These are phyloP conservation scores for Daldinia childiae DNA, from an alignment of 495 filamentous ascomycete species.

Conservation along the genomic window DNA sequence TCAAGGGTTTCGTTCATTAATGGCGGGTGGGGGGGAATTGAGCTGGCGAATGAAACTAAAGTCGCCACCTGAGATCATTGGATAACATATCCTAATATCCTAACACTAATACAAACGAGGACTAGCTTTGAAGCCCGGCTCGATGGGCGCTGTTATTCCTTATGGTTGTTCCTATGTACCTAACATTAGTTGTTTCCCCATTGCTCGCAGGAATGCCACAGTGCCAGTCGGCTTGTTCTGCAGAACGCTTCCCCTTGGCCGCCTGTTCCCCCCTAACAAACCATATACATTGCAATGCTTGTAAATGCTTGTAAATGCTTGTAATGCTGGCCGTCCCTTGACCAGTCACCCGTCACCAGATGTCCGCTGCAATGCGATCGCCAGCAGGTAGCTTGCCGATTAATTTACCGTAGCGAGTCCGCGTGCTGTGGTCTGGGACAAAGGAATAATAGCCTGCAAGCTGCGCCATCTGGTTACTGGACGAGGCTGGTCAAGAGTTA, in stretches of 20 bases:
- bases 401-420: constrained; percentile 37
- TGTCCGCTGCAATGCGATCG: constrained; percentile 42
- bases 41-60: constrained; percentile 31
- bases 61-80: constrained; percentile 40
- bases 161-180: constrained; percentile 2
- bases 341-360: constrained; percentile 40
- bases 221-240: constrained; percentile 43
- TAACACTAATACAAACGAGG: constrained; percentile 15
- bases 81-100: constrained; percentile 4
- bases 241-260: constrained; percentile 15
- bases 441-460: constrained; percentile 28
- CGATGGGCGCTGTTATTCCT: constrained; percentile 24
- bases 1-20: constrained; percentile 25
- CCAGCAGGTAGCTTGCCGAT: constrained; percentile 27
- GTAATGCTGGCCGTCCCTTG: constrained; percentile 4
- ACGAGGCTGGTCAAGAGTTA: constrained; percentile 27
- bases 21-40: constrained; percentile 1
- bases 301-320: too few relatives aligned
- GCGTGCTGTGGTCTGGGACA: constrained; percentile 20
- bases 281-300: constrained; percentile 7
- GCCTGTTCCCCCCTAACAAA: constrained; percentile 14
- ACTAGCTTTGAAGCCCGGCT: constrained; percentile 23
- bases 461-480: constrained; percentile 27
- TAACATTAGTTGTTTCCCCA: constrained; percentile 5
- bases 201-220: constrained; percentile 41